Conservation (phyloP, 1,139 yeast species). For the Wickerhamomyces sp. region DNA sequence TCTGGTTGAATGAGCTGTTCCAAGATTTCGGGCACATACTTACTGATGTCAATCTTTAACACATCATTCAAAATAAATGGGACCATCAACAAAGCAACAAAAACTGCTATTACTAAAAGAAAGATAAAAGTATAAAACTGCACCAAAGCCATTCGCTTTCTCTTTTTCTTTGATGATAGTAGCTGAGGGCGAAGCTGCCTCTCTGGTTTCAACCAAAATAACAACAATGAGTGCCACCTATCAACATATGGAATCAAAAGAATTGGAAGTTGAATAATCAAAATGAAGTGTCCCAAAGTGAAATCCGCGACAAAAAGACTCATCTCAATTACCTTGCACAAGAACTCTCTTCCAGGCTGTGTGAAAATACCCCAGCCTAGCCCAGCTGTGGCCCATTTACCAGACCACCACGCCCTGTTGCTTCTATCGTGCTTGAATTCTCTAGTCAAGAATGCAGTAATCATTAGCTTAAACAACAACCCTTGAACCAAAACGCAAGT, state of each 20-base stretch:
- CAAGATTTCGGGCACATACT: constrained; percentile 34
- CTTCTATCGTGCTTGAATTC: constrained; percentile 47
- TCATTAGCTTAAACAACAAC: constrained; percentile 37
- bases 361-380: constrained; percentile 44
- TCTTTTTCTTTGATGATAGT: constrained; percentile 81
- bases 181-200: constrained; percentile 40
- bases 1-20: constrained; percentile 40
- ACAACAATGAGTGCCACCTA: constrained; percentile 51
- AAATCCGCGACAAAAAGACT: constrained; percentile 52
- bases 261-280: constrained; percentile 48
- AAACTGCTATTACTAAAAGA: constrained; percentile 27
- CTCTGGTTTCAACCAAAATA: constrained; percentile 57
- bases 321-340: constrained; percentile 51
- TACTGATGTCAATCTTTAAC: constrained; percentile 35
- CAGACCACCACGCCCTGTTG: constrained; percentile 66
- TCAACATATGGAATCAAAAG: constrained; percentile 51
- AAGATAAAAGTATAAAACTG: constrained; percentile 33
- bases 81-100: constrained; percentile 31
- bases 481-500: constrained; percentile 39
- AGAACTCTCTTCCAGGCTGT: constrained; percentile 50
- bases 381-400: constrained; percentile 53
- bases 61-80: constrained; percentile 35
- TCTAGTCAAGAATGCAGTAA: constrained; percentile 38
- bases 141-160: constrained; percentile 58
- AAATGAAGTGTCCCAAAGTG: constrained; percentile 45